phyloP scores from a whole-genome alignment of 1,284 basidiomycete species.

The Ganoderma lingzhi region DNA sequence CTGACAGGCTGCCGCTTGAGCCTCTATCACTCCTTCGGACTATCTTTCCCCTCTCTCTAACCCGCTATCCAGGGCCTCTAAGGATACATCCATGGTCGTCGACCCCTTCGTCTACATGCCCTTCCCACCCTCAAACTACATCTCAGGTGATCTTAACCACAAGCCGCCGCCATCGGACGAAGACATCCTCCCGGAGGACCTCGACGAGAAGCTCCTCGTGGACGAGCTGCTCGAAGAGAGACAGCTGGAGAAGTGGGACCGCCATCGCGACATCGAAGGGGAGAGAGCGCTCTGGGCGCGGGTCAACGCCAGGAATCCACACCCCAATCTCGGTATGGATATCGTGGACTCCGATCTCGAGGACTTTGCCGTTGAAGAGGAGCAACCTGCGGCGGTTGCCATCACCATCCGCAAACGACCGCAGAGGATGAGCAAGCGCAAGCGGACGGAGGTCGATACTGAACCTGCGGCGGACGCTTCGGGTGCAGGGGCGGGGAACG shows the following conservation, averaged over 20 bases:
- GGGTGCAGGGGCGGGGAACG: neutral
- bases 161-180: conserved; percentile 34
- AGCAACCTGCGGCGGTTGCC: no score
- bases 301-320: conserved; percentile 18
- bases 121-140: conserved; percentile 31
- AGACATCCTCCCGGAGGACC: conserved; percentile 47
- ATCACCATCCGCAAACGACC: neutral
- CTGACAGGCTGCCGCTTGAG: neutral
- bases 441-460: neutral
- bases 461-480: neutral
- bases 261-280: conserved; percentile 27
- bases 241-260: conserved; percentile 52
- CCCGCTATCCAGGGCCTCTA: conserved; percentile 24
- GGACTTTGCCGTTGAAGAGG: neutral
- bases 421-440: conserved; percentile 8
- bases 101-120: conserved; percentile 33
- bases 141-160: neutral
- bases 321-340: neutral
- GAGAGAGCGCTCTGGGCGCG: conserved; percentile 45
- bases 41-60: conserved; percentile 40
- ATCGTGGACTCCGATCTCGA: conserved; percentile 9
- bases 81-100: conserved; percentile 9
- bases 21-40: conserved; percentile 32
- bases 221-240: conserved; percentile 58
- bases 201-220: conserved; percentile 51